These are phyloP conservation scores for Aspergillus transmontanensis DNA, from an alignment of 2,329 filamentous ascomycete species.

Conservation along the genomic window DNA sequence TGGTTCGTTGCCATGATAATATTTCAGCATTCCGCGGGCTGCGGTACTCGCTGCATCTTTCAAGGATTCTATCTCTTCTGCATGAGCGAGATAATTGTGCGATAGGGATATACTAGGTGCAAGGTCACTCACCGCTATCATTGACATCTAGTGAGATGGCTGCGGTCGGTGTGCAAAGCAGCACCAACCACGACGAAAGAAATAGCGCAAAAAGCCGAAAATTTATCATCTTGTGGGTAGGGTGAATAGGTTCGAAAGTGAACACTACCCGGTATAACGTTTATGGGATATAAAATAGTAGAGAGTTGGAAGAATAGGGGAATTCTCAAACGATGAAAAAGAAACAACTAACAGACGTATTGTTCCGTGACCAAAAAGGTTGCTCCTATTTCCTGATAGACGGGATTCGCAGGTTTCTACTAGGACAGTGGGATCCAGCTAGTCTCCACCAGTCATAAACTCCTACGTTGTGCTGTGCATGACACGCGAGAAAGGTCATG, in stretches of 20 bases:
- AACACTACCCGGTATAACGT: not conserved
- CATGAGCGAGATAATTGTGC: not conserved
- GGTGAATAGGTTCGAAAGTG: not conserved
- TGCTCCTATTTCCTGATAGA: not conserved
- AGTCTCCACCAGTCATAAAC: not conserved
- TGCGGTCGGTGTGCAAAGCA: not conserved
- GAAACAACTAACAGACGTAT: not conserved
- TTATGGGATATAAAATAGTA: not conserved
- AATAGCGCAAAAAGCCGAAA: not conserved
- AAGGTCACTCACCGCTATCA: not conserved
- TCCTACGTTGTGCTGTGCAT: not conserved
- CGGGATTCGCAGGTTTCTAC: not conserved
- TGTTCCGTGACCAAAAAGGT: not conserved
- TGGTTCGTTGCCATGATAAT: constrained; percentile 51
- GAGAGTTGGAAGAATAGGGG: not conserved
- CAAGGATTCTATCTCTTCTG: constrained; percentile 35
- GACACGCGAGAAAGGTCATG: not conserved
- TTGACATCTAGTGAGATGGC: not conserved
- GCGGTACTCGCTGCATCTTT: constrained; percentile 44
- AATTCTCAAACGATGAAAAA: not conserved
- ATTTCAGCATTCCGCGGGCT: constrained; percentile 48
- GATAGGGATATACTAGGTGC: not conserved
- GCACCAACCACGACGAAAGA: not conserved
- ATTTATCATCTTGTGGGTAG: not conserved
- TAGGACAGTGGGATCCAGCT: not conserved